A percentile compares a stretch with the other conserved stretches of the same genome.
Evolutionary conservation across 352 stramenopile species (phyloP).

Genomic region (Pythium rishiriense): DNA sequence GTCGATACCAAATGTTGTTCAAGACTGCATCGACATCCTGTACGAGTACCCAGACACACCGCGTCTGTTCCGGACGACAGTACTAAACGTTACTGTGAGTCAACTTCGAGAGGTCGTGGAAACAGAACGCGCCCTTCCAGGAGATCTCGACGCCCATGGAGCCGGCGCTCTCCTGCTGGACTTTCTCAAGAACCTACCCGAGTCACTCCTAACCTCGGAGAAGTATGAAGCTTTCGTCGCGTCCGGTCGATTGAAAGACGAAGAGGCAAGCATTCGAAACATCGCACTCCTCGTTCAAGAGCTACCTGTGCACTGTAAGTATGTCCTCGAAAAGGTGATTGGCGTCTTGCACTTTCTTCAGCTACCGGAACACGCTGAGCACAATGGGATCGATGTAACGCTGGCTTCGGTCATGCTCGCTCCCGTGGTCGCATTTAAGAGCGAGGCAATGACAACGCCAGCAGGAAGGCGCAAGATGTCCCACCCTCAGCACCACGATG

Average conservation of each 20-base stretch:
- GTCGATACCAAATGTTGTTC: conserved; percentile 73
- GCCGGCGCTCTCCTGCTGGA: conserved; percentile 73
- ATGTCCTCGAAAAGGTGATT: conserved; percentile 73
- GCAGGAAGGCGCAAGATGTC: conserved; percentile 40
- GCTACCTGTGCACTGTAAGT: conserved; percentile 63
- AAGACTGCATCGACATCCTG: conserved; percentile 76
- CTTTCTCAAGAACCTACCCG: conserved; percentile 76
- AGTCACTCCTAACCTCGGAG: conserved; percentile 73
- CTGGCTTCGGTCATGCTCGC: conserved; percentile 62
- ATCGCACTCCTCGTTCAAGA: conserved; percentile 82
- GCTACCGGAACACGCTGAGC: conserved; percentile 50
- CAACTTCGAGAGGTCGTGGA: conserved; percentile 78
- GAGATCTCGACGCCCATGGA: conserved; percentile 62
- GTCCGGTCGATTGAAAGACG: conserved; percentile 63
- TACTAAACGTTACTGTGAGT: conserved; percentile 67
- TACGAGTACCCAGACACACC: conserved; percentile 60
- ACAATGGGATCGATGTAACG: conserved; percentile 70
- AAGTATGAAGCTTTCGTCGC: conserved; percentile 84
- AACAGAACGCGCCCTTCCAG: conserved; percentile 55
- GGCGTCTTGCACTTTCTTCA: conserved; percentile 69
- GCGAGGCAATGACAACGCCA: conserved; percentile 43
- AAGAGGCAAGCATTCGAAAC: conserved; percentile 75
- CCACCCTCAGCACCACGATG: conserved; percentile 69
- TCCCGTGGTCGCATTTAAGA: conserved; percentile 81
- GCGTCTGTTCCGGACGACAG: conserved; percentile 78